Base-by-base conservation (phyloP, 2,329 filamentous ascomycete genomes). In the Diaporthe citrichinensis region DNA sequence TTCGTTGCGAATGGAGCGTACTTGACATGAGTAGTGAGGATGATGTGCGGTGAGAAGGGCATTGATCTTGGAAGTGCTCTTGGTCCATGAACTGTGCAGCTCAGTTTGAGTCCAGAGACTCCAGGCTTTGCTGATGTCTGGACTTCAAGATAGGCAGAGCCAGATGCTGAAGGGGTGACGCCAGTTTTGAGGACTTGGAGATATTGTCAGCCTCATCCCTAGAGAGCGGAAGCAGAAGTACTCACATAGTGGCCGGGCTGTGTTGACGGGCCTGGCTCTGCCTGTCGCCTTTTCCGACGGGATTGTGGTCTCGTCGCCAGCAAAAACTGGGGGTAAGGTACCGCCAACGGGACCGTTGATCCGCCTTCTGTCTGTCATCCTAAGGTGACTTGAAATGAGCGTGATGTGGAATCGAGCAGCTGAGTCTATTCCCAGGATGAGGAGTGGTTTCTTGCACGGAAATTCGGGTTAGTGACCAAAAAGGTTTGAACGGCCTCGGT, bases 1-100 rank as follows among this genome's bases (percentile, higher is more conserved):
- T 94, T 90, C 8, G 95, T 95, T 3, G 97, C 96, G 82, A 99
- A 99, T 0, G 97, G 96, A 0, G 97, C 96, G 83, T 98, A 98
- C 86, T 98, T 99, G 82, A 99, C 94, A 79, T 98, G 95, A 3
- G 96, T 97, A 20, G 94, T 95, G 71, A 99, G 90, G 59, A 98
- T 93, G 78, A 98, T 92, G 80, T 98, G 96, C 14, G 97, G 95
- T 71, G 95, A 97, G 86, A 98, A 99, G 1, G 95, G 93, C 39
- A 95, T 95, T 74, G 94, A 97, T 82, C 95, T 92, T 44, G 96
- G 96, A 57, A 99, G 90, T 34, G 97, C 95, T 79, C 96, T 92
- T 4, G 97, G 97, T 1, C 97, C 97, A 85, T 98, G 96, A 73
- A 98, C 95, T 15, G 95, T 96, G 84, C 96, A 98, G 77, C 93